Percentiles rank a stretch among this genome's conserved stretches.
phyloP scores from a whole-genome alignment of 345 rosid genomes.

The Noccaea caerulescens region DNA sequence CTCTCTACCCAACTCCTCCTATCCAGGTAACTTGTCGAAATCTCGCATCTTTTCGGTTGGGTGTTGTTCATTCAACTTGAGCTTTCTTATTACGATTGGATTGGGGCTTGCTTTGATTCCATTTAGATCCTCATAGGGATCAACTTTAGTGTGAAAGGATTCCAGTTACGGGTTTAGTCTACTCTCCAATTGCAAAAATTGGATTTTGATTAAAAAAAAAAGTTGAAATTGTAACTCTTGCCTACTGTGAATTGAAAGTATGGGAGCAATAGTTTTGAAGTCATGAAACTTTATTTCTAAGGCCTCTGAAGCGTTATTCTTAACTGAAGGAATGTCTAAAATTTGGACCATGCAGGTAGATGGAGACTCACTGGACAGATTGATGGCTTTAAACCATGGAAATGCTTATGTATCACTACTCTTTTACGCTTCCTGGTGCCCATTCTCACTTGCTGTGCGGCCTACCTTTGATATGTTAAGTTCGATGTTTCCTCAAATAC shows the following conservation, averaged over 20 bases:
- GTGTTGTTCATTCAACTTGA: background rate
- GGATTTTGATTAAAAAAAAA: background rate
- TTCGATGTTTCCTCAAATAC: slow-evolving; percentile 83
- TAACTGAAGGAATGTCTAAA: slow-evolving; percentile 1
- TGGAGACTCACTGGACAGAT: slow-evolving; percentile 66
- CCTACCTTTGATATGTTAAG: slow-evolving; percentile 64
- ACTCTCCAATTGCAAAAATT: no score
- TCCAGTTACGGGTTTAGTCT: background rate
- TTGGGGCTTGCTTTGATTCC: slow-evolving; percentile 5
- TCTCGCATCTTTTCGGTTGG: no score
- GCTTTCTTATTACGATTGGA: background rate
- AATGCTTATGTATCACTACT: slow-evolving; percentile 58
- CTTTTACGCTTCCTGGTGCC: slow-evolving; percentile 93
- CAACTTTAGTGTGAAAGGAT: background rate
- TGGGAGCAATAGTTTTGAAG: background rate
- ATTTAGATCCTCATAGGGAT: slow-evolving; percentile 10
- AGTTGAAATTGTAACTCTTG: background rate
- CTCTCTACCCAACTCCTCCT: slow-evolving; percentile 65
- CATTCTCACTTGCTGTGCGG: slow-evolving; percentile 55
- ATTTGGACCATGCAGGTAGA: slow-evolving; percentile 54
- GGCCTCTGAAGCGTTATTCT: slow-evolving; percentile 11
- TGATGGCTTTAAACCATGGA: slow-evolving; percentile 44
- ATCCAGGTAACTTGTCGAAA: slow-evolving; percentile 51
- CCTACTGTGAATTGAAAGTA: background rate
- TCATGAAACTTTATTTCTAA: no score